Evolutionary conservation across 163 green algal species (phyloP).

Genomic region (Scenedesmus sp.): DNA sequence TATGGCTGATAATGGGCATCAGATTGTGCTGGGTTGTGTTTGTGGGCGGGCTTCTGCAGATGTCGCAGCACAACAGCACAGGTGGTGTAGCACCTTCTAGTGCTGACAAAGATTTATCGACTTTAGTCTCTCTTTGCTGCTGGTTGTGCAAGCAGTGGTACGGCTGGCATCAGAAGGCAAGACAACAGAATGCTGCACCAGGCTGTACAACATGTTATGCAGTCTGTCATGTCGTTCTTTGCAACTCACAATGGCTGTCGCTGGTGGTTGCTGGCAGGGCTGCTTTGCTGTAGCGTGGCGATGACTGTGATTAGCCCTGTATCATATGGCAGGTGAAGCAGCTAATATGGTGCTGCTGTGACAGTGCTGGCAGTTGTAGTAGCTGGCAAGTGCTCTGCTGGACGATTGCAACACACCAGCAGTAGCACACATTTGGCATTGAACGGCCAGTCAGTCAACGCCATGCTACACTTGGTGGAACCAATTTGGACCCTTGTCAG

Average conservation of each 20-base stretch:
- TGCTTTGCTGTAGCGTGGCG: background rate
- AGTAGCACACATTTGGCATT: background rate
- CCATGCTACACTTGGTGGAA: background rate
- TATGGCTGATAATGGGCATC: background rate
- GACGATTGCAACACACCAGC: background rate
- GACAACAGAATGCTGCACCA: too few species aligned
- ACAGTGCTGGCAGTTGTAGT: background rate
- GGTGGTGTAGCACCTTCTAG: background rate
- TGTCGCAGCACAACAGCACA: background rate
- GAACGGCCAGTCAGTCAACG: background rate
- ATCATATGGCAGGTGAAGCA: background rate
- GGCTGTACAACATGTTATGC: too few species aligned
- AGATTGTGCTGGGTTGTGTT: background rate
- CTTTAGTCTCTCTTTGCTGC: background rate
- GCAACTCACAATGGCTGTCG: background rate
- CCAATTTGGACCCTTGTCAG: background rate
- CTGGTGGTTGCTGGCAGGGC: background rate
- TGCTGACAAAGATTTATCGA: background rate
- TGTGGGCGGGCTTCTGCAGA: background rate
- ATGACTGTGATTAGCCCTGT: background rate
- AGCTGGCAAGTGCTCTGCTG: background rate
- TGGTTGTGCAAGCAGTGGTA: background rate
- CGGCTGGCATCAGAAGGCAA: too few species aligned
- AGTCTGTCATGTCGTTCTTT: background rate
- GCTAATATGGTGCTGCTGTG: background rate